phyloP scores from a whole-genome alignment of 2,329 filamentous ascomycete species.

The Nigrospora oryzae region DNA sequence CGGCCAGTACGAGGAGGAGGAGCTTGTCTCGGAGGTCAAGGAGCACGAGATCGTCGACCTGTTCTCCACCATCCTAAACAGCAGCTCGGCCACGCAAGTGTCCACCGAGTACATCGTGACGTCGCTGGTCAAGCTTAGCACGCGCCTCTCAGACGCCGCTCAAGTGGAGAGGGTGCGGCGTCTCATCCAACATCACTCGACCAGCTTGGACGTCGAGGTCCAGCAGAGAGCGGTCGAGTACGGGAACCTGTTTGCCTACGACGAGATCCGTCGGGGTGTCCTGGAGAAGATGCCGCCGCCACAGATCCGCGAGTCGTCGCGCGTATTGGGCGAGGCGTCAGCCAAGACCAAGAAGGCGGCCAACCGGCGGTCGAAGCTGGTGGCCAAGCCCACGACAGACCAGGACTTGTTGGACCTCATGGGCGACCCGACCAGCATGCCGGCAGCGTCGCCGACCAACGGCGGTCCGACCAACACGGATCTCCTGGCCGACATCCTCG shows the following conservation, averaged over 20 bases:
- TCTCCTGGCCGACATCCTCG: slow-evolving; percentile 84
- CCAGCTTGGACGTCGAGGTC: slow-evolving; percentile 88
- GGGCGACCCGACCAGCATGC: slow-evolving; percentile 63
- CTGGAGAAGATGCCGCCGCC: slow-evolving; percentile 97
- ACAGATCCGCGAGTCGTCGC: slow-evolving; percentile 91
- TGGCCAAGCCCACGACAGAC: slow-evolving; percentile 69
- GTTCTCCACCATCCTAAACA: slow-evolving; percentile 87
- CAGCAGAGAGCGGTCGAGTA: slow-evolving; percentile 96
- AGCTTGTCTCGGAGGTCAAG: slow-evolving; percentile 70
- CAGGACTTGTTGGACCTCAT: slow-evolving; percentile 92
- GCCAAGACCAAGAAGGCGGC: slow-evolving; percentile 59
- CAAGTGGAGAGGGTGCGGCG: slow-evolving; percentile 81
- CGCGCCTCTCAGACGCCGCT: slow-evolving; percentile 71
- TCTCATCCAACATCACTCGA: slow-evolving; percentile 68
- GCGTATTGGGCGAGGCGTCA: slow-evolving; percentile 75
- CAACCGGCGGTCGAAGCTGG: slow-evolving; percentile 64
- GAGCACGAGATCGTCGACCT: slow-evolving; percentile 88
- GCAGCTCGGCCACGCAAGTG: slow-evolving; percentile 85
- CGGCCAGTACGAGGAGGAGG: slow-evolving; percentile 89
- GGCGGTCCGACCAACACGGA: slow-evolving; percentile 67
- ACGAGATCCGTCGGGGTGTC: slow-evolving; percentile 80
- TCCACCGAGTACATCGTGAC: slow-evolving; percentile 95
- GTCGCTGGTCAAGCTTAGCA: slow-evolving; percentile 89
- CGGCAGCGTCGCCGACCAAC: slow-evolving; percentile 46
- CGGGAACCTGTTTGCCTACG: slow-evolving; percentile 84